These are phyloP conservation scores for Mallotus nudiflorus DNA, from an alignment of 345 rosid species.

Conservation along the genomic window DNA sequence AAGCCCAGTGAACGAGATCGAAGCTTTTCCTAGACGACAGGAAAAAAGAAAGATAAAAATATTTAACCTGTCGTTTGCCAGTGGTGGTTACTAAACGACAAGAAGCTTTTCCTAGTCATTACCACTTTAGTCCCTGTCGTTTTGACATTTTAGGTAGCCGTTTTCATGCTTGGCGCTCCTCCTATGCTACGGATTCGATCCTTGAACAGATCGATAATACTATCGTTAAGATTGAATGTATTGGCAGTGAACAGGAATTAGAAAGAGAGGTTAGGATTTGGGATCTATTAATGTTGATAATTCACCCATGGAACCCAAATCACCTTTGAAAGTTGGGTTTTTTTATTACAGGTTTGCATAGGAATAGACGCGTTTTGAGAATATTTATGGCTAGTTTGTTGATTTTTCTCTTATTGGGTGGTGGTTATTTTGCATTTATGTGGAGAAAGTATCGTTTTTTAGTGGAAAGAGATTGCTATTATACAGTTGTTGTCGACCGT, in stretches of 20 bases:
- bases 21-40: too few relatives aligned
- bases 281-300: conserved; percentile 4
- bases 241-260: neutral
- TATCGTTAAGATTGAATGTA: neutral
- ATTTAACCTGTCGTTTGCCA: too few relatives aligned
- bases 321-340: conserved; percentile 49
- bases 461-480: conserved; percentile 20
- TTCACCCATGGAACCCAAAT: conserved; percentile 48
- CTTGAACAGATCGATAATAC: neutral
- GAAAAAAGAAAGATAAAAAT: too few relatives aligned
- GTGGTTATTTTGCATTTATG: conserved; percentile 29
- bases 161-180: too few relatives aligned
- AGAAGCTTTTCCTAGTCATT: too few relatives aligned
- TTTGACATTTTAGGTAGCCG: too few relatives aligned
- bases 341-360: conserved; percentile 17
- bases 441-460: conserved; percentile 8
- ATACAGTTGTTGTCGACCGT: conserved; percentile 57
- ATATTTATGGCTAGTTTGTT: conserved; percentile 14
- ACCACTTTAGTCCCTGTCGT: too few relatives aligned
- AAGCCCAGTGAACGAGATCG: too few relatives aligned
- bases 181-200: neutral
- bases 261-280: conserved; percentile 7
- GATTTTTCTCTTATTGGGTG: conserved; percentile 26
- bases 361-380: conserved; percentile 24
- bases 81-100: too few relatives aligned